Evolutionary conservation across 129 eudicot species (phyloP).

Genomic region (Tagetes patula): DNA sequence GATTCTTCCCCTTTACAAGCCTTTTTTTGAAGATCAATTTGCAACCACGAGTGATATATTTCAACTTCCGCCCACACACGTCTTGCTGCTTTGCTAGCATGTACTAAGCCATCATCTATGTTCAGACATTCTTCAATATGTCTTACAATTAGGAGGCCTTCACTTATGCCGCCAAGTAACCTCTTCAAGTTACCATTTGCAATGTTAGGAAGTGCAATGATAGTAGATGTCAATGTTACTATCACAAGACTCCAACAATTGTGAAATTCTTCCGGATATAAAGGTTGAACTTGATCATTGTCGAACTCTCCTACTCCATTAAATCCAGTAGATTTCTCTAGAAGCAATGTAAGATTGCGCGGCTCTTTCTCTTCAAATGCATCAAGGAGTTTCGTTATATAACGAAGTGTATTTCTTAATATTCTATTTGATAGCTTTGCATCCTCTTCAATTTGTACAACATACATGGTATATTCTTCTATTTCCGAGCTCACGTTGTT

Average conservation of each 20-base stretch:
- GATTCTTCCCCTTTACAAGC: slow-evolving; percentile 24
- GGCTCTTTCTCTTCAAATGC: not conserved
- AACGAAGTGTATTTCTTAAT: not conserved
- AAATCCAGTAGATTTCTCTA: slow-evolving; percentile 21
- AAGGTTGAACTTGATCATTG: slow-evolving; percentile 7
- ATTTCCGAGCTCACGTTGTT: not conserved
- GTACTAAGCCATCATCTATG: not conserved
- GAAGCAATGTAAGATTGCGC: slow-evolving; percentile 12
- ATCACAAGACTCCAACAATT: slow-evolving; percentile 35
- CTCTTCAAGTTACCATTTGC: not conserved
- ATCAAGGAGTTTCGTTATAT: not conserved
- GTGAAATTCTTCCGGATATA: not conserved
- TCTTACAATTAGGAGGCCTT: slow-evolving; percentile 29
- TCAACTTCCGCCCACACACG: slow-evolving; percentile 37
- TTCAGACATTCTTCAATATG: slow-evolving; percentile 31
- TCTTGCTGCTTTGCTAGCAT: slow-evolving; percentile 33
- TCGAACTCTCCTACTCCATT: slow-evolving; percentile 34
- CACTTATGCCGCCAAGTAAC: slow-evolving; percentile 24
- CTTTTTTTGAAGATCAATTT: slow-evolving; percentile 34
- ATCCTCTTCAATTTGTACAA: slow-evolving; percentile 1
- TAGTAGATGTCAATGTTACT: slow-evolving; percentile 37
- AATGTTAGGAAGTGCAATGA: slow-evolving; percentile 35
- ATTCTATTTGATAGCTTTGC: not conserved
- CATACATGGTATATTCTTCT: not conserved
- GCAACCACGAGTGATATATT: slow-evolving; percentile 38